phyloP scores from a whole-genome alignment of 2,329 filamentous ascomycete genomes.

The Stylonectria norvegica region DNA sequence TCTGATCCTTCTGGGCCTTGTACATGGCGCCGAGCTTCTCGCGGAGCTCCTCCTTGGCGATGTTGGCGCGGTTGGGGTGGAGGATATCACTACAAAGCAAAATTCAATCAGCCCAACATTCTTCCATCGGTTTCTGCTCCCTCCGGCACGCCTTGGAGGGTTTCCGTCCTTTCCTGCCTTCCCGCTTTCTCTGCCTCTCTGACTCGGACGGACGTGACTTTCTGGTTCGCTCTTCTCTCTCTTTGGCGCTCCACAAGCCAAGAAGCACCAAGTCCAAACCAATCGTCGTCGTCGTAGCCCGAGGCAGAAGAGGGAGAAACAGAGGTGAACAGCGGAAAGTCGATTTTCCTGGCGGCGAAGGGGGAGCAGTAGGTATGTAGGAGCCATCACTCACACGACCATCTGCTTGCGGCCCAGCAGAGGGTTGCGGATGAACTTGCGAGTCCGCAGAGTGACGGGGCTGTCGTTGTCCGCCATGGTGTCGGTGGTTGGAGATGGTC shows the following conservation, averaged over 20 bases:
- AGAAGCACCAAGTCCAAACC: no score
- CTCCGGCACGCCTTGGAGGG: no score
- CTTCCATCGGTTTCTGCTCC: slow-evolving; percentile 7
- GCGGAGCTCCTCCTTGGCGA: slow-evolving; percentile 98
- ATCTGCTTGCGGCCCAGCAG: slow-evolving; percentile 99
- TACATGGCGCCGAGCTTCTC: slow-evolving; percentile 92
- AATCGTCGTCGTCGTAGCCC: slow-evolving; percentile 5
- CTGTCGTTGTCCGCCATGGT: slow-evolving; percentile 85
- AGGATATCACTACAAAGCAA: slow-evolving; percentile 87
- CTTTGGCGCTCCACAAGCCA: no score
- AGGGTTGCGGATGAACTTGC: slow-evolving; percentile 99
- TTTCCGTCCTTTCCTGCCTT: no score
- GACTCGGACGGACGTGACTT: slow-evolving; percentile 3
- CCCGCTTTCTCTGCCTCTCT: no score
- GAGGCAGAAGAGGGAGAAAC: slow-evolving; percentile 4
- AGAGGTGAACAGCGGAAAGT: slow-evolving; percentile 10
- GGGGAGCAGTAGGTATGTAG: no score
- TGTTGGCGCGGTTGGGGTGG: slow-evolving; percentile 96
- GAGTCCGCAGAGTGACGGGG: slow-evolving; percentile 85
- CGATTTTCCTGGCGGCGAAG: slow-evolving; percentile 10
- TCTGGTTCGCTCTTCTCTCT: no score
- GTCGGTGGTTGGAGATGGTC: slow-evolving; percentile 45
- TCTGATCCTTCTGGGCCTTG: slow-evolving; percentile 97
- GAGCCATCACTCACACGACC: slow-evolving; percentile 79
- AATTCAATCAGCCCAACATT: slow-evolving; percentile 23